These are phyloP conservation scores for Holtermanniella nyarrowii DNA, from an alignment of 768 basidiomycete genomes.

Conservation along the genomic window DNA sequence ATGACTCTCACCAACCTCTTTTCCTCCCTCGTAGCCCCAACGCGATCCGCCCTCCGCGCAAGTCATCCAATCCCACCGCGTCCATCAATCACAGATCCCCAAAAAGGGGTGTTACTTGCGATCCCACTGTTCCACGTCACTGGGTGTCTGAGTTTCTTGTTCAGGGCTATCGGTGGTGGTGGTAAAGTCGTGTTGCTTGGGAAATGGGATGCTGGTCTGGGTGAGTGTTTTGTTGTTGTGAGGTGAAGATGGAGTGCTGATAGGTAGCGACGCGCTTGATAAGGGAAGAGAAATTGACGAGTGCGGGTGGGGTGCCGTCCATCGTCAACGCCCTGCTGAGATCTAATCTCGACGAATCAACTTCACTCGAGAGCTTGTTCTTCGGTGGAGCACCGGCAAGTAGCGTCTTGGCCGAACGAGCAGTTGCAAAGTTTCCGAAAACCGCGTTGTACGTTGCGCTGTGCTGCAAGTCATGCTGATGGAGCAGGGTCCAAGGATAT, in stretches of 20 bases:
- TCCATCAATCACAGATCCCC: conserved; percentile 16
- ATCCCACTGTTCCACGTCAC: conserved; percentile 37
- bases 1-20: conserved; percentile 32
- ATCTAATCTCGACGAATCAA: conserved; percentile 9
- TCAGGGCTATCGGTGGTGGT: conserved; percentile 31
- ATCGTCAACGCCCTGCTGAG: conserved; percentile 26
- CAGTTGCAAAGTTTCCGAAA: conserved; percentile 28
- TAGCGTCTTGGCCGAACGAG: conserved; percentile 22
- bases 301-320: conserved; percentile 34
- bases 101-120: conserved; percentile 26
- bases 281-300: conserved; percentile 17
- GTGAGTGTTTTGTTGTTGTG: background rate
- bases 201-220: conserved; percentile 16
- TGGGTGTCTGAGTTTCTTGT: conserved; percentile 31
- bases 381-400: conserved; percentile 34
- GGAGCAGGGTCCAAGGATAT: conserved; percentile 30
- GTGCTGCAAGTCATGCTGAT: background rate
- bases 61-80: conserved; percentile 20
- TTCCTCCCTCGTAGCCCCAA: conserved; percentile 34
- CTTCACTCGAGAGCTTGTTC: conserved; percentile 28
- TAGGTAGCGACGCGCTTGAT: conserved; percentile 24
- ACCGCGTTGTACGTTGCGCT: conserved; percentile 24
- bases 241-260: background rate
- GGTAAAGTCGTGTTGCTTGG: conserved; percentile 27
- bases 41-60: conserved; percentile 25